Percentiles rank a stretch among this genome's conserved stretches.
These are phyloP conservation scores for Dioscorea alata DNA, from an alignment of 106 monocot species.

Conservation along the genomic window DNA sequence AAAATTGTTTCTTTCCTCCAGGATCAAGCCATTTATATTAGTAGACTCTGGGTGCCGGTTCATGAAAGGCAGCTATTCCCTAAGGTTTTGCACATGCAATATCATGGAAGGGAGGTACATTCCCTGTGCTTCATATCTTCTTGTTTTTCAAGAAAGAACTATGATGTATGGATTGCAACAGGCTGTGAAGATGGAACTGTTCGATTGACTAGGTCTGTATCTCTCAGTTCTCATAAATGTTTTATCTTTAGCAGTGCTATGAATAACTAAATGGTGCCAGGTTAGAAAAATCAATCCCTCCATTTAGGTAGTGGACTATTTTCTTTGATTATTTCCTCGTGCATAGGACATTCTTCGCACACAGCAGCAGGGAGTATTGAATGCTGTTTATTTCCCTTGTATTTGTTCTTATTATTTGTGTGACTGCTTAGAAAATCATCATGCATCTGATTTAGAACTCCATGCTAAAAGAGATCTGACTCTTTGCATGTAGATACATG, in stretches of 20 bases:
- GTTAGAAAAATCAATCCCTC: too few species aligned
- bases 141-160: background rate
- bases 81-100: conserved; percentile 66
- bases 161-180: conserved; percentile 57
- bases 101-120: conserved; percentile 96
- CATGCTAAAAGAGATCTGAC: too few species aligned
- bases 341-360: too few species aligned
- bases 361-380: too few species aligned
- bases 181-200: conserved; percentile 99
- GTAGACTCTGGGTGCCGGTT: conserved; percentile 47
- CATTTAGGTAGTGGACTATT: too few species aligned
- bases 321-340: too few species aligned
- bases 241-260: background rate
- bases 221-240: background rate
- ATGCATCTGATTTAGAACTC: too few species aligned
- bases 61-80: conserved; percentile 41
- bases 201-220: conserved; percentile 67
- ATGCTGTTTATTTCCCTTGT: too few species aligned
- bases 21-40: conserved; percentile 76
- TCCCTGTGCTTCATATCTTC: conserved; percentile 61
- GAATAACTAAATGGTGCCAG: too few species aligned
- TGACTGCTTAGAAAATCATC: too few species aligned
- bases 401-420: too few species aligned
- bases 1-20: conserved; percentile 15
- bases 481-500: too few species aligned